A percentile compares a stretch with the other conserved stretches of the same genome.
These are phyloP conservation scores for Debaryomyces subglobosus DNA, from an alignment of 1,139 yeast species.

Conservation along the genomic window DNA sequence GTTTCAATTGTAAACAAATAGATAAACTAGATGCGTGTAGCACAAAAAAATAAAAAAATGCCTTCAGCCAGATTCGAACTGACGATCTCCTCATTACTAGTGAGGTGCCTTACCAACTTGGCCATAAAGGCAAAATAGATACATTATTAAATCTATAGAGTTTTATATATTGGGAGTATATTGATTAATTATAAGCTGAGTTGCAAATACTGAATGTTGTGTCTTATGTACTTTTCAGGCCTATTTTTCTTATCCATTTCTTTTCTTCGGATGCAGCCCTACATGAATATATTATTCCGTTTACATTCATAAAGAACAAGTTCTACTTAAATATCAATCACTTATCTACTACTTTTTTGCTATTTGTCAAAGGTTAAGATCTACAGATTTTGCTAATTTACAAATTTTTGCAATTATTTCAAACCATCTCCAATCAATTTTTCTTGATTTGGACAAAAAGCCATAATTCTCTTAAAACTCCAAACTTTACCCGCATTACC, in stretches of 20 bases:
- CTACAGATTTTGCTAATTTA: too few relatives aligned
- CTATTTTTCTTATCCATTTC: too few relatives aligned
- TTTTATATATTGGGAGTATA: too few relatives aligned
- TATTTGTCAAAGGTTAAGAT: background rate
- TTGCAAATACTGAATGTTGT: too few relatives aligned
- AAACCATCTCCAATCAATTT: too few relatives aligned
- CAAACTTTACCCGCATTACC: background rate
- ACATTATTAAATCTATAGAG: too few relatives aligned
- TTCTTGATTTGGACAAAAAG: background rate
- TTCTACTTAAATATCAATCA: too few relatives aligned
- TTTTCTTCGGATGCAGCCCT: too few relatives aligned
- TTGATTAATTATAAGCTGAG: too few relatives aligned
- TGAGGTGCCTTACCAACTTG: conserved; percentile 93
- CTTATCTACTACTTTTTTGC: background rate
- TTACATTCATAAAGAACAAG: too few relatives aligned
- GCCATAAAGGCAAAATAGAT: conserved; percentile 69
- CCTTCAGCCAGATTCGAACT: conserved; percentile 85
- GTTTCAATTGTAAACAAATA: background rate
- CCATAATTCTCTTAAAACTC: background rate
- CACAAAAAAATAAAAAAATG: conserved; percentile 39
- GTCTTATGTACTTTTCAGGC: too few relatives aligned
- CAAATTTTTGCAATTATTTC: background rate
- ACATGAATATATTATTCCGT: too few relatives aligned
- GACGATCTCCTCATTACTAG: conserved; percentile 91
- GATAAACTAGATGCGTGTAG: background rate